Conservation (phyloP, 352 stramenopile species). For the Globisporangium barbulae region DNA sequence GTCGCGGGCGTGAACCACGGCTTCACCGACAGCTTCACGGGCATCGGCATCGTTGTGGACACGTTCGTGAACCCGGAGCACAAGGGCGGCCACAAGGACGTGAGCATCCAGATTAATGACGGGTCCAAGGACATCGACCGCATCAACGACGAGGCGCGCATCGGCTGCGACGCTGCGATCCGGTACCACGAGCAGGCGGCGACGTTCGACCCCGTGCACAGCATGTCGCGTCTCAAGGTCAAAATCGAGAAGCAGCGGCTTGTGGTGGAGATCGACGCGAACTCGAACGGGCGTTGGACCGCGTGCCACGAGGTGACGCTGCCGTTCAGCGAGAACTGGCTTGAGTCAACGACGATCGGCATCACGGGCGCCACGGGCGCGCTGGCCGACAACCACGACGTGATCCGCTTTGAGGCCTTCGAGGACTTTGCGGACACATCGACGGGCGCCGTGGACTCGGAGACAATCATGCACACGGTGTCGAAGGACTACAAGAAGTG, state of each 20-base stretch:
- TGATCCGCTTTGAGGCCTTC: conserved; percentile 76
- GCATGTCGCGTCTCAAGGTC: conserved; percentile 75
- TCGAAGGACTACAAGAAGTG: conserved; percentile 85
- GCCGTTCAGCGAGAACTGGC: conserved; percentile 65
- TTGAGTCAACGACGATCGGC: conserved; percentile 53
- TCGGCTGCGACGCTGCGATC: conserved; percentile 72
- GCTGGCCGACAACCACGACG: conserved; percentile 84
- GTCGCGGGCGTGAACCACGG: conserved; percentile 66
- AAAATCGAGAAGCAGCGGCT: conserved; percentile 61
- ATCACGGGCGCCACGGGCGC: conserved; percentile 77
- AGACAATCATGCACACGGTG: conserved; percentile 74
- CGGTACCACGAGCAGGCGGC: conserved; percentile 80
- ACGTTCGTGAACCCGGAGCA: conserved; percentile 86
- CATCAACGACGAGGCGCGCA: conserved; percentile 61
- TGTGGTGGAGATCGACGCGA: conserved; percentile 67
- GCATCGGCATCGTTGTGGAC: conserved; percentile 77
- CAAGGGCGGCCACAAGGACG: conserved; percentile 79
- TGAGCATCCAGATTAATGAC: conserved; percentile 82
- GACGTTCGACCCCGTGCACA: conserved; percentile 78
- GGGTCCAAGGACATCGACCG: conserved; percentile 63
- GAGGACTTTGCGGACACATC: conserved; percentile 47
- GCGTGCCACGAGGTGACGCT: conserved; percentile 62
- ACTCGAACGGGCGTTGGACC: conserved; percentile 51
- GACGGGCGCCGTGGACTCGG: conserved; percentile 47
- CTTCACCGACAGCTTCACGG: conserved; percentile 73